Evolutionary conservation across 805 yeast species (phyloP).

Genomic region (Yarrowia sp.): DNA sequence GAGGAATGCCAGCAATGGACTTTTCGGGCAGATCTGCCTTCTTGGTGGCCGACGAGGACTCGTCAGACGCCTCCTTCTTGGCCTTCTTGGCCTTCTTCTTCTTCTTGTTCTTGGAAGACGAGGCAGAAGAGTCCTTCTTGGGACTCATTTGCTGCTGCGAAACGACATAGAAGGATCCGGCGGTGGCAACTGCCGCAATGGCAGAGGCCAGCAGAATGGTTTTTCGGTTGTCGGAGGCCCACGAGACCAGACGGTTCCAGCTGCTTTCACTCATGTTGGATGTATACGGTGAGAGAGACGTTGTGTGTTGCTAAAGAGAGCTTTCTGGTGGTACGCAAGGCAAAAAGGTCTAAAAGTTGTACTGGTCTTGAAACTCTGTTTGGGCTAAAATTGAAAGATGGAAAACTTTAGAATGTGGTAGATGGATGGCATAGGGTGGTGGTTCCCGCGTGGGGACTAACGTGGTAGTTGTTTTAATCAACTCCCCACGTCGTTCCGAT

Average conservation of each 20-base stretch:
- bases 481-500: too few species aligned
- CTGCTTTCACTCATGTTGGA: conserved; percentile 34
- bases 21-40: conserved; percentile 40
- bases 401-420: conserved; percentile 23
- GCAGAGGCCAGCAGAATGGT: conserved; percentile 17
- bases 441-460: too few species aligned
- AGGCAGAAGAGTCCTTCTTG: conserved; percentile 43
- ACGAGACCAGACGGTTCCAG: conserved; percentile 36
- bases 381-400: conserved; percentile 12
- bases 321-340: background rate
- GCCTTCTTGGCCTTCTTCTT: conserved; percentile 47
- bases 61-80: conserved; percentile 36
- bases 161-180: conserved; percentile 38
- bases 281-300: background rate
- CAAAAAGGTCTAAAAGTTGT: conserved; percentile 12
- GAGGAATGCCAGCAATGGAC: conserved; percentile 41
- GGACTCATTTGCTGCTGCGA: conserved; percentile 61
- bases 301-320: background rate
- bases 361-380: conserved; percentile 24
- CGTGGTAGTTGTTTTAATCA: too few species aligned
- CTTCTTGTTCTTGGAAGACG: conserved; percentile 58
- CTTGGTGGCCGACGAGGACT: conserved; percentile 17
- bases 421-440: too few species aligned
- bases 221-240: conserved; percentile 39
- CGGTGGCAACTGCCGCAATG: conserved; percentile 37